Evolutionary conservation across 768 basidiomycete genomes (phyloP), one percentile per base, ranked within the genome.

Genomic region (Fomitopsis pulvina): DNA sequence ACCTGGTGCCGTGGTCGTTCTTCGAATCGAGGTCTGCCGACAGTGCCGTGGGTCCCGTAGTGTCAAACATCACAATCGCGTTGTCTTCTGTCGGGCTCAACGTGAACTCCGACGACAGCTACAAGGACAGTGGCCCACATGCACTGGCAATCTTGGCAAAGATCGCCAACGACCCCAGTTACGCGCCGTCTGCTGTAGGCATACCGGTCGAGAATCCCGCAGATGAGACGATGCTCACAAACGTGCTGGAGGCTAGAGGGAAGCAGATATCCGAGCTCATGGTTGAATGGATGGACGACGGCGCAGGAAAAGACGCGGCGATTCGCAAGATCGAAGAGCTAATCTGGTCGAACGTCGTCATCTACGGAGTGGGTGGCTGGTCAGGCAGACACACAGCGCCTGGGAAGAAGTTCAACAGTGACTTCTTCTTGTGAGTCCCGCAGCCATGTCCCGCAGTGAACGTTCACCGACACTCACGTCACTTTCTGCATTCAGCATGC

Each of bases 291-390:
- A 53, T 50, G 8, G 56, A 53, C 12, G 49, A 51, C 3, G 53
- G 54, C 12, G 27, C 51, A 20, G 34, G 55, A 30, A 50, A 48
- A 8, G 50, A 50, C 28, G 68, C 73, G 53, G 55, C 80, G 4
- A 69, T 71, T n/a, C 62, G 68, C 16, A 87, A 84, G 62, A 69
- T 82, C 25, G 80, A 82, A 54, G 85, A 89, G 56, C 55, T 89
- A 2, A 59, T 68, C 4, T 88, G 83, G 79, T 63, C 74, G n/a
- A 73, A 69, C 40, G 66, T 67, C 0, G 49, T 84, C 20, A 55
- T 82, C 20, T 88, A 81, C 52, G 80, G 73, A 1, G 66, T 80
- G 20, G 75, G 73, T 3, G 83, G 82, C 4, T 79, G 73, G 69
- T 78, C 12, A 72, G 73, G 67, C 65, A 69, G 48, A 57, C 68